Evolutionary conservation across 495 filamentous ascomycete species (phyloP).

Genomic region (Aspergillus kassunensis): DNA sequence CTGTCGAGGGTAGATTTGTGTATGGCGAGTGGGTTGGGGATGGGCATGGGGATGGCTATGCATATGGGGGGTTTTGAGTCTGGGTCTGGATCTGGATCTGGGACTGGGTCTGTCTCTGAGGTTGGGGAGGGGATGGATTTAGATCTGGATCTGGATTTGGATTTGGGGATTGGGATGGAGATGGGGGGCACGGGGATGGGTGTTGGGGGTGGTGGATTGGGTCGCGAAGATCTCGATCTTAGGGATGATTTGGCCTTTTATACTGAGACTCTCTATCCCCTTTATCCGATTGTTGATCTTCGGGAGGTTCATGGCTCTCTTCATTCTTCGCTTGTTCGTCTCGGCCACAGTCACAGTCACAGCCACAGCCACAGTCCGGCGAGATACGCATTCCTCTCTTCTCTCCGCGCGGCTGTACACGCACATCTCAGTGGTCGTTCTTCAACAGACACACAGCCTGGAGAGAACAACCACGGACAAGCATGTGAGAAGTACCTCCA

Average conservation of each 20-base stretch:
- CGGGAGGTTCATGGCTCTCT: background rate
- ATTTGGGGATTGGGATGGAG: background rate
- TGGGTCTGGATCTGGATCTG: background rate
- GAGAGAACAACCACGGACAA: background rate
- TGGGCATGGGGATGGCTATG: background rate
- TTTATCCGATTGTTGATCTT: background rate
- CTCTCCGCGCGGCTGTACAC: background rate
- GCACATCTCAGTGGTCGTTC: background rate
- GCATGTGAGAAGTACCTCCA: background rate
- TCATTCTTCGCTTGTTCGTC: background rate
- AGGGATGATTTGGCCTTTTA: background rate
- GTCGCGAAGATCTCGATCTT: no score
- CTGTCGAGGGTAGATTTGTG: no score
- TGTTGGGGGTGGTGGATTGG: background rate
- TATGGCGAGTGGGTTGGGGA: background rate
- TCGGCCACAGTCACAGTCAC: background rate
- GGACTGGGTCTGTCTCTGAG: background rate
- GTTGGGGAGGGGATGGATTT: background rate
- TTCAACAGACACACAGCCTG: no score
- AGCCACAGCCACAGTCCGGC: background rate
- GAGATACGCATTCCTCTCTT: background rate
- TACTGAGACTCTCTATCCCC: background rate
- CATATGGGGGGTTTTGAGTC: background rate
- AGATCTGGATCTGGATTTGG: background rate
- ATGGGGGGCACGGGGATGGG: background rate